Percentiles rank a stretch among this genome's conserved stretches.
Evolutionary conservation across 805 yeast genomes (phyloP).

Genomic region (Candida sanyiensis): DNA sequence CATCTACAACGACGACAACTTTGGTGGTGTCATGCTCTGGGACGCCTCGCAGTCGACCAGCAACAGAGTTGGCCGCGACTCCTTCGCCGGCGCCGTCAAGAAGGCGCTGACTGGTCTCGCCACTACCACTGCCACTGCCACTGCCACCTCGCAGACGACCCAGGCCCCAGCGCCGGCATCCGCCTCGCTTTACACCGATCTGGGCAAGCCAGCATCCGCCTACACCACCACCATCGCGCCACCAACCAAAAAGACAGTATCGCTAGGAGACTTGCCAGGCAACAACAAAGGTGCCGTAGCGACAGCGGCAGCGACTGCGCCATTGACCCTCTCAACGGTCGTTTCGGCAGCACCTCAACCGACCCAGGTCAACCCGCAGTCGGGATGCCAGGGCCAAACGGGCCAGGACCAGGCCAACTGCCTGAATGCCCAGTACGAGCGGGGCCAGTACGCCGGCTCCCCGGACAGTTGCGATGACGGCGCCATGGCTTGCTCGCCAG

Average conservation of each 20-base stretch:
- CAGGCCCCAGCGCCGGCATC: conserved; percentile 7
- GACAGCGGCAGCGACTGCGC: too few relatives aligned
- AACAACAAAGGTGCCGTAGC: background rate
- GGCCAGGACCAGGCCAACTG: conserved; percentile 40
- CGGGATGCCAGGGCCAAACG: conserved; percentile 31
- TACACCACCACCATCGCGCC: conserved; percentile 7
- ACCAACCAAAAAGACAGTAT: conserved; percentile 8
- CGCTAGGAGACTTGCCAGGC: conserved; percentile 2
- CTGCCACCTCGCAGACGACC: too few relatives aligned
- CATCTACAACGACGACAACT: conserved; percentile 60
- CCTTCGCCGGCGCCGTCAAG: conserved; percentile 42
- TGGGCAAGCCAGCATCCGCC: conserved; percentile 11
- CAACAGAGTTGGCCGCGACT: conserved; percentile 37
- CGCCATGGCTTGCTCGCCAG: conserved; percentile 43
- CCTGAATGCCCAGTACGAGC: conserved; percentile 38
- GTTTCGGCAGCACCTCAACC: too few relatives aligned
- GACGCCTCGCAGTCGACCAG: conserved; percentile 75
- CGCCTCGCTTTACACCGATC: conserved; percentile 6
- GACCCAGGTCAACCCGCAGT: too few relatives aligned
- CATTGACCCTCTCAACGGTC: conserved; percentile 13
- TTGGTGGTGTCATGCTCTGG: conserved; percentile 92
- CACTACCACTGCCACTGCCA: conserved; percentile 5
- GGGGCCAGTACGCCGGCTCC: conserved; percentile 40
- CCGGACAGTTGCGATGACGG: conserved; percentile 42
- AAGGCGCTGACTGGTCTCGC: conserved; percentile 29